Conservation (phyloP, 139 green algal species). For the Gonium pectorale region DNA sequence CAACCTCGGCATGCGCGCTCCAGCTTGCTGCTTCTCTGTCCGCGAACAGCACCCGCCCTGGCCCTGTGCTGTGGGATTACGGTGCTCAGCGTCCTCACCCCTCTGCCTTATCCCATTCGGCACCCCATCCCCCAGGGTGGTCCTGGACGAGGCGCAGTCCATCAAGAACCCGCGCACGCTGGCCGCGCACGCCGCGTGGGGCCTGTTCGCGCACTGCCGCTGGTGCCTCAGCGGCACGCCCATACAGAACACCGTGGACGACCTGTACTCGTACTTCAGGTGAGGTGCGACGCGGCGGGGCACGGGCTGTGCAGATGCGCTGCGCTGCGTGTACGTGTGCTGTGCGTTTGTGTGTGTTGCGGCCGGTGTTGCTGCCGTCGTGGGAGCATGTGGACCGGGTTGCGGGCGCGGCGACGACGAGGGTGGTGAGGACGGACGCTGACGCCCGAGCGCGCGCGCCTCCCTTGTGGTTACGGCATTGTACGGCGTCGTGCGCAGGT, state of each 20-base stretch:
- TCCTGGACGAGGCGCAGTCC: constrained; percentile 95
- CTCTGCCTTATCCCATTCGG: neutral
- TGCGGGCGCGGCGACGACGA: no score
- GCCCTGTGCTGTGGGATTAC: no score
- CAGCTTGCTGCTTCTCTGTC: no score
- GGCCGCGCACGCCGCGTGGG: constrained; percentile 75
- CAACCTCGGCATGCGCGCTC: no score
- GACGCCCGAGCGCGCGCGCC: no score
- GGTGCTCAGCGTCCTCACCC: neutral
- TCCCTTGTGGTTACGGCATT: no score
- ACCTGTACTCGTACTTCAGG: constrained; percentile 92
- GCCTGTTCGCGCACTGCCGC: constrained; percentile 62
- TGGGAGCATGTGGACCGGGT: no score
- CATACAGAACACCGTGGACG: constrained; percentile 94
- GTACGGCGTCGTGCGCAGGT: constrained; percentile 31
- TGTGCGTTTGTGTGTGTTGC: neutral
- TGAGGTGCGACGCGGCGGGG: constrained; percentile 49
- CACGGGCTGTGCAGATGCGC: neutral
- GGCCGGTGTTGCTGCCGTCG: no score
- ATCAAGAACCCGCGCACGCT: constrained; percentile 93
- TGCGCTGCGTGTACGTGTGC: neutral
- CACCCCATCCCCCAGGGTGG: constrained; percentile 63
- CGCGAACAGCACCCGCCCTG: no score
- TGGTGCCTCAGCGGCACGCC: constrained; percentile 94
- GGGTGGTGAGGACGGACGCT: no score